A percentile compares a stretch with the other conserved stretches of the same genome.
Conservation (phyloP, 2,329 filamentous ascomycete species). For the Passalora sequoiae region DNA sequence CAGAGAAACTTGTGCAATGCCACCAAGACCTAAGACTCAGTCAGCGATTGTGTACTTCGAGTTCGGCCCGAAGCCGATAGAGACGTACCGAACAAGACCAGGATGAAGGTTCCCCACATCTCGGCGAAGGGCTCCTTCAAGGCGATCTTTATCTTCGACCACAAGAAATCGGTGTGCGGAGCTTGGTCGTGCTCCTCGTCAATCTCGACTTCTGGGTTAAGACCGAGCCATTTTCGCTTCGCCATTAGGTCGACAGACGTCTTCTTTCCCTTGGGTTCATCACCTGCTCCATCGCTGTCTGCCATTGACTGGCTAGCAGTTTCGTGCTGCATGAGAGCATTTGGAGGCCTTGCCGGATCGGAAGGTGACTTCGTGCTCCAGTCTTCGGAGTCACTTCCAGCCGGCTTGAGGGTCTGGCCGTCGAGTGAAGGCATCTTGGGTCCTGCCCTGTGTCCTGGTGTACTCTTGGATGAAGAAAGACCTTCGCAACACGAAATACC, state of each 20-base stretch:
- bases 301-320: too few relatives aligned
- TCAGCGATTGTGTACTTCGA: too few relatives aligned
- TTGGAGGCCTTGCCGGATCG: background rate
- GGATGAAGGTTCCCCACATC: conserved; percentile 41
- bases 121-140: conserved; percentile 44
- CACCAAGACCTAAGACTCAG: conserved; percentile 38
- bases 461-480: background rate
- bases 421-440: conserved; percentile 5
- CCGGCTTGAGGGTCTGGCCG: conserved; percentile 3
- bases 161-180: conserved; percentile 36
- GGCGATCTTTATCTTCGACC: conserved; percentile 38
- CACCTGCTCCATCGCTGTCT: background rate
- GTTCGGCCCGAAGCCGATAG: too few relatives aligned
- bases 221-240: conserved; percentile 28
- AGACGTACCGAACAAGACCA: conserved; percentile 37
- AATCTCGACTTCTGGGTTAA: conserved; percentile 40
- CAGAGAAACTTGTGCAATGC: conserved; percentile 42
- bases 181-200: conserved; percentile 38
- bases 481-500: background rate
- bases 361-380: background rate
- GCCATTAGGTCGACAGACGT: conserved; percentile 1
- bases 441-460: background rate
- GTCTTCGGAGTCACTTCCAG: background rate
- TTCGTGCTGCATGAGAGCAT: background rate
- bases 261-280: background rate